These are phyloP conservation scores for Tetrapisispora taiwanensis DNA, from an alignment of 805 yeast genomes.

Conservation along the genomic window DNA sequence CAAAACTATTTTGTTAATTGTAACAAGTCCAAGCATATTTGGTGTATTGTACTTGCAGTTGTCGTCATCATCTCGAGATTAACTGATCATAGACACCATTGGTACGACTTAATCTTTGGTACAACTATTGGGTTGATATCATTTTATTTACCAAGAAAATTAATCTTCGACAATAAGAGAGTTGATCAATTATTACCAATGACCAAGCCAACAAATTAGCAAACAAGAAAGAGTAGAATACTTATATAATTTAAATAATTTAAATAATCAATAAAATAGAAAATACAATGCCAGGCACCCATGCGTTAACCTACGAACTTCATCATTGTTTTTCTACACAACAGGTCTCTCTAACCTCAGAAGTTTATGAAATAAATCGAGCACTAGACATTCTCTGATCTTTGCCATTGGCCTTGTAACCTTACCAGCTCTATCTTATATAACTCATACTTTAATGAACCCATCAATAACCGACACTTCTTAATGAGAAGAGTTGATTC, in stretches of 20 bases:
- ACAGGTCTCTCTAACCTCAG: too few species aligned
- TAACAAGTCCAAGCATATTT: slow-evolving; percentile 12
- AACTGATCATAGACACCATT: slow-evolving; percentile 25
- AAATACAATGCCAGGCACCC: too few species aligned
- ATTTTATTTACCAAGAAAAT: slow-evolving; percentile 10
- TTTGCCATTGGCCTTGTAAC: too few species aligned
- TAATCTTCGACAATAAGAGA: slow-evolving; percentile 4
- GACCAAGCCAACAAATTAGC: not conserved
- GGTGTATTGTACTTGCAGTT: slow-evolving; percentile 19
- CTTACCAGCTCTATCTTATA: too few species aligned
- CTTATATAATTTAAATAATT: not conserved
- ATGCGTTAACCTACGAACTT: too few species aligned
- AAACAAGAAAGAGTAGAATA: not conserved
- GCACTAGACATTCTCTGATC: too few species aligned
- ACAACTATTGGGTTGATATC: slow-evolving; percentile 12
- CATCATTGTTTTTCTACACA: too few species aligned
- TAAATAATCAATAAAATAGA: not conserved
- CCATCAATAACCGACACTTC: too few species aligned
- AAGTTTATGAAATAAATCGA: too few species aligned
- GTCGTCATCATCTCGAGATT: slow-evolving; percentile 23
- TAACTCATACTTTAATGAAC: too few species aligned
- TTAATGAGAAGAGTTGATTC: too few species aligned
- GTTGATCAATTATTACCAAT: not conserved
- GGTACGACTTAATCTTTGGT: slow-evolving; percentile 25
- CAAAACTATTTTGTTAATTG: slow-evolving; percentile 14